These are phyloP conservation scores for Phaeomoniella chlamydospora DNA, from an alignment of 2,329 filamentous ascomycete species.

Conservation along the genomic window DNA sequence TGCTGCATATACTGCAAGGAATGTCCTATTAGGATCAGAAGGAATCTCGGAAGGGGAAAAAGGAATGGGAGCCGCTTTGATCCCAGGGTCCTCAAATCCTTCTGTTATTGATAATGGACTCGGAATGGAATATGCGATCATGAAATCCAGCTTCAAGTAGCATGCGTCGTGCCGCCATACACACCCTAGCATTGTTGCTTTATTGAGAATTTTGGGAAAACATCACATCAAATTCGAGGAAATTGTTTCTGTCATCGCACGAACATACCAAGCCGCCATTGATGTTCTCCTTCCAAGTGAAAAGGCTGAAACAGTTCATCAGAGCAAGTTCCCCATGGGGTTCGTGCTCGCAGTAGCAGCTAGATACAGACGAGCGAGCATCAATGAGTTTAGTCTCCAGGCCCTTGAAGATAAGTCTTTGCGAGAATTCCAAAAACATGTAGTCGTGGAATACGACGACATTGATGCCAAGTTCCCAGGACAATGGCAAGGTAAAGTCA, in stretches of 20 bases:
- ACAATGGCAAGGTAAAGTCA: too few relatives aligned
- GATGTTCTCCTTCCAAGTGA: slow-evolving; percentile 16
- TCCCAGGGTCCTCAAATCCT: too few relatives aligned
- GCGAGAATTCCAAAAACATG: too few relatives aligned
- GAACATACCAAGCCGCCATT: slow-evolving; percentile 16
- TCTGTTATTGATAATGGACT: too few relatives aligned
- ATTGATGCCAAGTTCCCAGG: too few relatives aligned
- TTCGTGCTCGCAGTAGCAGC: slow-evolving; percentile 18
- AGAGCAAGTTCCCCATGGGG: slow-evolving; percentile 20
- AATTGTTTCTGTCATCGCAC: slow-evolving; percentile 14
- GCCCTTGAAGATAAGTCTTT: too few relatives aligned
- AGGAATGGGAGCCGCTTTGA: too few relatives aligned
- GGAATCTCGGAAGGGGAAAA: too few relatives aligned
- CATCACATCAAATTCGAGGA: slow-evolving; percentile 13
- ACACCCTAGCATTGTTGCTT: slow-evolving; percentile 16
- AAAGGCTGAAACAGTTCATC: slow-evolving; percentile 16
- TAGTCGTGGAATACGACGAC: too few relatives aligned
- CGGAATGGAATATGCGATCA: slow-evolving; percentile 13
- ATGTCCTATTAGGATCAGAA: too few relatives aligned
- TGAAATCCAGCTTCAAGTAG: slow-evolving; percentile 19
- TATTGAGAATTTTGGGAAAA: slow-evolving; percentile 14
- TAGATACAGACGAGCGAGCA: slow-evolving; percentile 17
- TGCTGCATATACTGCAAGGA: too few relatives aligned
- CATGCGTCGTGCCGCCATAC: slow-evolving; percentile 19
- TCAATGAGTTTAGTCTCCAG: too few relatives aligned